Conservation (phyloP, 2,329 filamentous ascomycete genomes). For the Diaporthe amygdali region DNA sequence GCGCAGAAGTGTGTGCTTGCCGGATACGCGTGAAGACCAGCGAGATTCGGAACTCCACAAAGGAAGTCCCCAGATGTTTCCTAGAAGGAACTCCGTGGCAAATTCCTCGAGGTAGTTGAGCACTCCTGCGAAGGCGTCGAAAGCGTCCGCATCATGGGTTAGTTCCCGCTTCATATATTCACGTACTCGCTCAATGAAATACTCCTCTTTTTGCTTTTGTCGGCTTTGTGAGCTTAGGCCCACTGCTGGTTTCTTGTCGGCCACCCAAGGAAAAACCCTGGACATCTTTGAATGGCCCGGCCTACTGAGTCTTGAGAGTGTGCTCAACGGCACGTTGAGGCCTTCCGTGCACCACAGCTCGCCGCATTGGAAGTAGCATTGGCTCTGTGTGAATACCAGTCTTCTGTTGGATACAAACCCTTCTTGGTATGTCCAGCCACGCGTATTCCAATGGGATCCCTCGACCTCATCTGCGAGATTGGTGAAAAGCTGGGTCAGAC, state of each 20-base stretch:
- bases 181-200: constrained; percentile 4
- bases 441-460: constrained; percentile 38
- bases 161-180: constrained; percentile 17
- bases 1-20: not conserved
- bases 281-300: not conserved
- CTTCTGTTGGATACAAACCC: constrained; percentile 41
- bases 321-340: not conserved
- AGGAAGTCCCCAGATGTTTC: constrained; percentile 8
- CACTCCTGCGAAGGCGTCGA: constrained; percentile 10
- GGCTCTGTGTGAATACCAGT: constrained; percentile 44
- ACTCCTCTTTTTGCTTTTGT: constrained; percentile 6
- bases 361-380: constrained; percentile 45
- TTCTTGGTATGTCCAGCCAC: constrained; percentile 48
- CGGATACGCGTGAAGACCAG: not conserved
- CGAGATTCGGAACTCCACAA: not conserved
- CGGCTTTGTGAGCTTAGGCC: not conserved
- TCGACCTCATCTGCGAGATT: constrained; percentile 10
- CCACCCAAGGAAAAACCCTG: constrained; percentile 4
- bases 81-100: constrained; percentile 2
- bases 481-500: constrained; percentile 23
- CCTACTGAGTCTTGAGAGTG: not conserved
- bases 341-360: constrained; percentile 13
- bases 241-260: not conserved
- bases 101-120: constrained; percentile 11
- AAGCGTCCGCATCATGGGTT: constrained; percentile 3